These are phyloP conservation scores for Xylaria intraflava DNA, from an alignment of 495 filamentous ascomycete species.

Conservation along the genomic window DNA sequence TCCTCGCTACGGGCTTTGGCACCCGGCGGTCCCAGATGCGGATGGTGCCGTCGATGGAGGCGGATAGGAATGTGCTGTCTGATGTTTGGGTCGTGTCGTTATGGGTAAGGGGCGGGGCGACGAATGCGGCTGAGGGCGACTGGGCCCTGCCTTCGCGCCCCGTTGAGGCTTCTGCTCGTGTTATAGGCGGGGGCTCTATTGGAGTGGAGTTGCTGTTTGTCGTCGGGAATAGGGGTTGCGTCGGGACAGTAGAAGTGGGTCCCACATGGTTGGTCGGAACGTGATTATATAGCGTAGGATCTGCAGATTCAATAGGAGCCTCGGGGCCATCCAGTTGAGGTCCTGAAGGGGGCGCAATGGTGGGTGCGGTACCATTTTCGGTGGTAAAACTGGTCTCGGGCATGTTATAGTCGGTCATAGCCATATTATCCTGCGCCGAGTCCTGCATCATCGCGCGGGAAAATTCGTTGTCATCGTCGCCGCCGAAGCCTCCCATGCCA, in stretches of 20 bases:
- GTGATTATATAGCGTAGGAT: neutral
- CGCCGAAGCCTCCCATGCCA: slow-evolving; percentile 57
- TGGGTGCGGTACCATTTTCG: slow-evolving; percentile 12
- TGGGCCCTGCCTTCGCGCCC: slow-evolving; percentile 6
- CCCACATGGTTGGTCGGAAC: neutral
- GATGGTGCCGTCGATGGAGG: slow-evolving; percentile 81
- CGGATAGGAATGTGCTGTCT: slow-evolving; percentile 75
- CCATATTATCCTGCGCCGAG: slow-evolving; percentile 35
- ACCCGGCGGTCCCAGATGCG: slow-evolving; percentile 86
- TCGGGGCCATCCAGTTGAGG: neutral
- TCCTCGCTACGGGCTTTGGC: slow-evolving; percentile 68
- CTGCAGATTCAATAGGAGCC: neutral
- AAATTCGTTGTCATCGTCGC: slow-evolving; percentile 84
- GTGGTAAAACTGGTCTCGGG: slow-evolving; percentile 19
- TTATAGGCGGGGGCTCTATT: neutral
- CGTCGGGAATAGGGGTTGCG: slow-evolving; percentile 6
- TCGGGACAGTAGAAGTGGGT: slow-evolving; percentile 10
- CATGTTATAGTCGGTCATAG: slow-evolving; percentile 25
- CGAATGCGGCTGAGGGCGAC: slow-evolving; percentile 28
- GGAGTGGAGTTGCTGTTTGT: slow-evolving; percentile 11
- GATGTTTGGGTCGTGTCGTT: slow-evolving; percentile 40
- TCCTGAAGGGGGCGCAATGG: slow-evolving; percentile 12
- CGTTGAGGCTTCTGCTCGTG: neutral
- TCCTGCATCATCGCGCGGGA: slow-evolving; percentile 66
- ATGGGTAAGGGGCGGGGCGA: slow-evolving; percentile 22